phyloP scores from a whole-genome alignment of 2,329 filamentous ascomycete genomes.

The Zasmidium cellare region DNA sequence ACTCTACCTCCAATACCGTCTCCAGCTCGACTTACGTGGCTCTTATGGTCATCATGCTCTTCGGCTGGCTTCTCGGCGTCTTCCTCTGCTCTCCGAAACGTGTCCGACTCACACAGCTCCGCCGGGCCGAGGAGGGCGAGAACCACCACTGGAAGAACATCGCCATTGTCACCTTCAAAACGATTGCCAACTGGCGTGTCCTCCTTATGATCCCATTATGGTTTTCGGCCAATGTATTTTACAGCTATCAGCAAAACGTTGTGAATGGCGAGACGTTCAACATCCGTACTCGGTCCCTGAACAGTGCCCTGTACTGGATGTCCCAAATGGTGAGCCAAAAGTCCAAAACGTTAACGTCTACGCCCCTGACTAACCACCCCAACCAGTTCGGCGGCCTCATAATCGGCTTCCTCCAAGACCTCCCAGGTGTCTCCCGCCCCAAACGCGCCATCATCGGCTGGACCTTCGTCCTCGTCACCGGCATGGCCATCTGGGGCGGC shows the following conservation, averaged over 20 bases:
- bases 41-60: conserved; percentile 1
- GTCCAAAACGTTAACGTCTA: no score
- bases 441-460: neutral
- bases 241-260: neutral
- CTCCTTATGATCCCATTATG: neutral
- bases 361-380: no score
- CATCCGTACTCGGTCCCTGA: neutral
- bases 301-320: neutral
- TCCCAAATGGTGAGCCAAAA: neutral
- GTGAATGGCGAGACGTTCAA: neutral
- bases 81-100: conserved; percentile 2
- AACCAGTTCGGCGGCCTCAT: neutral
- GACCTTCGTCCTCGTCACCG: neutral
- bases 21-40: neutral
- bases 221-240: neutral
- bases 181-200: neutral
- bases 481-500: neutral
- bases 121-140: neutral
- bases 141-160: neutral
- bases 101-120: neutral
- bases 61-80: neutral
- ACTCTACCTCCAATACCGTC: neutral
- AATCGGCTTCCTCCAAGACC: neutral
- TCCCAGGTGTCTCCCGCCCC: neutral
- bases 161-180: neutral